Percentiles rank a stretch among this genome's conserved stretches.
Evolutionary conservation across 371 early-diverging fungal species (phyloP).

Genomic region (Apophysomyces variabilis): DNA sequence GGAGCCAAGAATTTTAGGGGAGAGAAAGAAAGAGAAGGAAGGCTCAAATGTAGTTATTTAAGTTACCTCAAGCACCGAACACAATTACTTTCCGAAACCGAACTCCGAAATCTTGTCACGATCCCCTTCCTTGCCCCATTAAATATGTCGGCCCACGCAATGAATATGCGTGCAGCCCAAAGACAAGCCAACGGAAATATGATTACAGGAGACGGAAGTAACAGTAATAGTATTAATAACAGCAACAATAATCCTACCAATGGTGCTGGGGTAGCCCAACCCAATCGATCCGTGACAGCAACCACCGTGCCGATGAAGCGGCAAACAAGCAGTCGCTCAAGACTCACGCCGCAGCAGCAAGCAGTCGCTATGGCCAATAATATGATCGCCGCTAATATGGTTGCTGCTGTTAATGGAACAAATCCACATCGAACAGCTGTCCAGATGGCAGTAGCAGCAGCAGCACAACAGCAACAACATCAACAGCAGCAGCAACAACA

Average conservation of each 20-base stretch:
- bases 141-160: conserved; percentile 23
- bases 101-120: conserved; percentile 54
- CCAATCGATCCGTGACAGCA: not conserved
- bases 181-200: conserved; percentile 19
- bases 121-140: conserved; percentile 41
- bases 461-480: conserved; percentile 28
- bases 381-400: conserved; percentile 45
- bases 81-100: conserved; percentile 54
- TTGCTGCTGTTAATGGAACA: conserved; percentile 42
- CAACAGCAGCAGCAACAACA: not conserved
- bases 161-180: conserved; percentile 17
- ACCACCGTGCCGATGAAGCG: conserved; percentile 18
- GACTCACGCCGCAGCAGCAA: conserved; percentile 46
- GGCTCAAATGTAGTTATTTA: not conserved
- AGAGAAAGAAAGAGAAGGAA: conserved; percentile 6
- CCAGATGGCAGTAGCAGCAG: conserved; percentile 42
- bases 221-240: not conserved
- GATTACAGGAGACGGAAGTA: not conserved
- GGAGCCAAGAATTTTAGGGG: conserved; percentile 11
- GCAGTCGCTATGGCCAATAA: conserved; percentile 49
- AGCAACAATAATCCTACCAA: too few relatives aligned
- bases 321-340: conserved; percentile 25
- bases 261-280: too few relatives aligned
- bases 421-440: conserved; percentile 36
- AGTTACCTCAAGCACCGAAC: conserved; percentile 51